Base-by-base conservation (phyloP, 257 asterid species). In the Salvia rosmarinus region DNA sequence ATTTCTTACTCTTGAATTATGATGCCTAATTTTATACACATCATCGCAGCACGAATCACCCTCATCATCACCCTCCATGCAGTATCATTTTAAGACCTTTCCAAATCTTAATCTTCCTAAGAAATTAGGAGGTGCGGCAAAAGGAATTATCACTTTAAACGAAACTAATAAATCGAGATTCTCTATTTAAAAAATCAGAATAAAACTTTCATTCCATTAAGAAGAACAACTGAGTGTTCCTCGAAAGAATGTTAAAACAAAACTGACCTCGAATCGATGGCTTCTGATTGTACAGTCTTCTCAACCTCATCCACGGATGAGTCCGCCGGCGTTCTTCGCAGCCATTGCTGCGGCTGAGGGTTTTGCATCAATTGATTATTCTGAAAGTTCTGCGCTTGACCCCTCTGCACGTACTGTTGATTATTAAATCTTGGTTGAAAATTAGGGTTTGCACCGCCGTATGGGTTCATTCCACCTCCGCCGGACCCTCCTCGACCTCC, bases 281-380 rank as follows among this genome's bases (percentile, higher is more conserved):
- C 89, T 84, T 86, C 96, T 14, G 97, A 85, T 72, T 93, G 97
- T 3, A 93, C 86, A 34, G 94, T 90, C 85, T 89, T 93, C 70
- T 90, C 97, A 43, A 93, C 94, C 87, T 93, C 97, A 1, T 88
- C 92, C 23, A 79, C 78, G 40, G 82, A 50, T 8, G 91, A 77
- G 78, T 83, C 94, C 37, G 83, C 52, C 49, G 79, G 79, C 20
- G 78, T 74, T 78, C 96, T 86, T 49, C 89, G 85, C 57, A 90
- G 87, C 98, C 98, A 93, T 77, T 93, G 97, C 78, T 88, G 98
- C 34, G 84, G 88, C 76, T 86, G 96, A 77, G 86, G 81, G 73
- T 81, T 75, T 62, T 87, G 95, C 65, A 42, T 77, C 70, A 77
- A 78, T 47, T 85, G 95, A 10, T 84, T 82, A 35, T 76, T 87